phyloP scores from a whole-genome alignment of 257 asterid genomes.

The Jaltomata sinuosa region DNA sequence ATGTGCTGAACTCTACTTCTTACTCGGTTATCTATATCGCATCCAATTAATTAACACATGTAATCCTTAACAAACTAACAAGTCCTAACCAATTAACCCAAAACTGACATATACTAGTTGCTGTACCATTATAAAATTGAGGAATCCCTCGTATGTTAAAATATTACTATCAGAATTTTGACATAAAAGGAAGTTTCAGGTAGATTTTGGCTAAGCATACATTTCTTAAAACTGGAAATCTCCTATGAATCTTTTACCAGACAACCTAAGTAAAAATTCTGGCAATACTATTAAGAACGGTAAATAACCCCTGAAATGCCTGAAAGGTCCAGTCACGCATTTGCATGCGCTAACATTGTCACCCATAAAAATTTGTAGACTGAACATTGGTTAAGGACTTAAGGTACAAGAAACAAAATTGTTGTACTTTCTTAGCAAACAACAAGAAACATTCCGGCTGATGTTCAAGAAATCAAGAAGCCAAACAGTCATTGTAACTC shows the following conservation, averaged over 20 bases:
- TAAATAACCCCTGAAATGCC: not conserved
- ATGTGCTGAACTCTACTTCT: not conserved
- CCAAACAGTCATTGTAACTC: constrained; percentile 8
- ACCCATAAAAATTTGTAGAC: not conserved
- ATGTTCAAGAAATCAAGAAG: not conserved
- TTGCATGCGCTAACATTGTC: not conserved
- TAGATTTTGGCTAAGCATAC: not conserved
- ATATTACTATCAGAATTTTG: not conserved
- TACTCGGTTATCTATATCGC: not conserved
- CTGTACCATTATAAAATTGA: not conserved
- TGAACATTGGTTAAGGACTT: not conserved
- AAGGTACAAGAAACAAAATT: not conserved
- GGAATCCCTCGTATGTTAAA: not conserved
- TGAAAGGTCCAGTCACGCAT: not conserved
- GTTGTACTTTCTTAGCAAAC: not conserved
- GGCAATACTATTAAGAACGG: not conserved
- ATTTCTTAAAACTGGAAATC: not conserved
- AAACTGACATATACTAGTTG: not conserved
- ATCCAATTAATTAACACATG: not conserved
- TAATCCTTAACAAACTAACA: not conserved
- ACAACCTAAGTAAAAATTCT: not conserved
- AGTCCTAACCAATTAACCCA: not conserved
- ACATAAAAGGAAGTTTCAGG: not conserved
- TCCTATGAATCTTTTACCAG: not conserved
- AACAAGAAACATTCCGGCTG: not conserved